phyloP scores from a whole-genome alignment of 2,329 filamentous ascomycete genomes.

The Cladorrhinum sp. region DNA sequence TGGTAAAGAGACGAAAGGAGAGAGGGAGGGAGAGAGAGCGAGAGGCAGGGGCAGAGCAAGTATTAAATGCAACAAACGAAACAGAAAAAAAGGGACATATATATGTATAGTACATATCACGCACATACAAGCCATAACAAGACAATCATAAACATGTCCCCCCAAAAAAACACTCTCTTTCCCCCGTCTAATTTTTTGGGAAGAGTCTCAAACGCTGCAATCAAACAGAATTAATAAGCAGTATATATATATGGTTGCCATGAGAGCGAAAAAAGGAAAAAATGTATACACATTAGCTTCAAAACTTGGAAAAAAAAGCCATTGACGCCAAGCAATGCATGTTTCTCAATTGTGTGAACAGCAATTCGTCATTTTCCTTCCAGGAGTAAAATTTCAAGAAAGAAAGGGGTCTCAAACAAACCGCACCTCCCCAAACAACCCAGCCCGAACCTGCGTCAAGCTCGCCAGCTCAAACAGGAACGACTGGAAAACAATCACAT shows the following conservation, averaged over 20 bases:
- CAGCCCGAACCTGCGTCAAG: conserved; percentile 69
- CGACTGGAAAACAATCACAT: conserved; percentile 74
- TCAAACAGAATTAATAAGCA: background rate
- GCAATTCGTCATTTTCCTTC: background rate
- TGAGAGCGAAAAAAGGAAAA: background rate
- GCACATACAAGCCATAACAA: no score
- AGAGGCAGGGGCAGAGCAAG: no score
- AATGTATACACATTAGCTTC: background rate
- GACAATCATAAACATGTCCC: no score
- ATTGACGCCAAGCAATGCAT: conserved; percentile 4
- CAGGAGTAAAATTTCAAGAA: background rate
- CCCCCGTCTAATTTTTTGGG: background rate
- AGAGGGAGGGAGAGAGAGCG: no score
- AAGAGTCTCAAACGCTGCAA: no score
- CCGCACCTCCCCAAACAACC: conserved; percentile 72
- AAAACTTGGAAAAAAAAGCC: background rate
- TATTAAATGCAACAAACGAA: no score
- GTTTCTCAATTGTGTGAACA: background rate
- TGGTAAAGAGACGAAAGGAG: no score
- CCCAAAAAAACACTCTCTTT: background rate
- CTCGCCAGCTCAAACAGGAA: conserved; percentile 76
- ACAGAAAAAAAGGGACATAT: no score
- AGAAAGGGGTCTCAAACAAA: conserved; percentile 43
- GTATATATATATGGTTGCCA: background rate
- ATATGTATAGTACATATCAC: no score